A percentile compares a stretch with the other conserved stretches of the same genome.
Evolutionary conservation across 1,284 basidiomycete genomes (phyloP).

Genomic region (Microbotryum saponariae): DNA sequence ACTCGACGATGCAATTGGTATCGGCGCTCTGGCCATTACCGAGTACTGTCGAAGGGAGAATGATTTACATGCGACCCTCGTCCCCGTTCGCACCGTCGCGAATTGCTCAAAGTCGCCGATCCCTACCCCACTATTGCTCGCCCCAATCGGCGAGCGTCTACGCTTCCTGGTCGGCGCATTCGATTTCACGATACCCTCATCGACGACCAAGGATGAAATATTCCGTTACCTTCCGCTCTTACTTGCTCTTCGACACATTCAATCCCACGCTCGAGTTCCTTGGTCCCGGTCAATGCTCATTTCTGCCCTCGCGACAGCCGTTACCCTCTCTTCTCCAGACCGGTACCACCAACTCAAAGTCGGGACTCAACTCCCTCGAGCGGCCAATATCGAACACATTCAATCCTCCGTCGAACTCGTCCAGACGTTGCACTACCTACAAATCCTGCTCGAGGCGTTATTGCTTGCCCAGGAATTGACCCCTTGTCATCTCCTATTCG

Average conservation of each 20-base stretch:
- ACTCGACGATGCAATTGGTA: constrained; percentile 57
- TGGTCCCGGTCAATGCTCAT: constrained; percentile 12
- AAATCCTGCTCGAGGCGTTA: not conserved
- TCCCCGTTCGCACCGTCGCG: not conserved
- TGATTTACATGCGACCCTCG: not conserved
- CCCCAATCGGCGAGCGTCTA: not conserved
- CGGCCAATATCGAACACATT: not conserved
- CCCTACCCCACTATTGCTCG: not conserved
- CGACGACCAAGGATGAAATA: not conserved
- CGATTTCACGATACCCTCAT: too few species aligned
- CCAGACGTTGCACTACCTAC: not conserved
- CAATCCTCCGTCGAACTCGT: not conserved
- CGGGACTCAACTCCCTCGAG: not conserved
- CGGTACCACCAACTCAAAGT: too few species aligned
- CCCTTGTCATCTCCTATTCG: not conserved
- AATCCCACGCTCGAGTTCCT: not conserved
- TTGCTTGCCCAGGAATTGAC: not conserved
- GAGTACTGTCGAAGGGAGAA: constrained; percentile 18
- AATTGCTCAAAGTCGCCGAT: not conserved
- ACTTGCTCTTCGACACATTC: constrained; percentile 25
- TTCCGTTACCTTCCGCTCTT: constrained; percentile 11
- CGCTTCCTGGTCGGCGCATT: not conserved
- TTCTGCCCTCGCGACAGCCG: constrained; percentile 14
- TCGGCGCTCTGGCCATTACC: constrained; percentile 33
- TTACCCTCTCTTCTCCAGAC: not conserved